Evolutionary conservation across 192 early-diverging fungal species (phyloP).

Genomic region (Backusella westeae): DNA sequence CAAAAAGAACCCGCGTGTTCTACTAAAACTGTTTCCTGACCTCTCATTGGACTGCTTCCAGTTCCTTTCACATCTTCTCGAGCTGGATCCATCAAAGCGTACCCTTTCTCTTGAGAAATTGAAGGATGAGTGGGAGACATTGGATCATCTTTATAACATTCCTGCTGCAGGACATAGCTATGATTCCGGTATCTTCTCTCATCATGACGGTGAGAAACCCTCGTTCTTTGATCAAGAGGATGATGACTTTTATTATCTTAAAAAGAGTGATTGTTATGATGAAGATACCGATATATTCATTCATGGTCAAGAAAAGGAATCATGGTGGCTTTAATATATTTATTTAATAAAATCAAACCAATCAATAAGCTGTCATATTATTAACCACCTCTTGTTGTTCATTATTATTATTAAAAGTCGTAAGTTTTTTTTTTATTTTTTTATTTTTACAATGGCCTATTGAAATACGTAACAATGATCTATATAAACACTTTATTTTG

Average conservation of each 20-base stretch:
- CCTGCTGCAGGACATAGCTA: background rate
- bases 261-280: background rate
- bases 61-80: constrained; percentile 42
- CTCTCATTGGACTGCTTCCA: constrained; percentile 39
- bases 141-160: constrained; percentile 13
- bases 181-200: constrained; percentile 23
- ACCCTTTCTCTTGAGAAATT: constrained; percentile 31
- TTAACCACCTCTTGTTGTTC: background rate
- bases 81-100: constrained; percentile 44
- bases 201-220: background rate
- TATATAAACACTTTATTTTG: background rate
- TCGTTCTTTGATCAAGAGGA: background rate
- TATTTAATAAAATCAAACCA: background rate
- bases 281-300: constrained; percentile 27
- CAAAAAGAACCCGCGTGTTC: constrained; percentile 43
- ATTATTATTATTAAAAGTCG: background rate
- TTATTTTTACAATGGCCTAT: too few relatives aligned
- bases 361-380: background rate
- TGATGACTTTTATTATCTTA: background rate
- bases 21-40: constrained; percentile 44
- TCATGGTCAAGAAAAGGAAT: constrained; percentile 27
- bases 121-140: constrained; percentile 10
- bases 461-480: too few relatives aligned
- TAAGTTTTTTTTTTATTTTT: background rate
- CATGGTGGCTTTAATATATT: constrained; percentile 20